Percentiles rank a stretch among this genome's conserved stretches.
Conservation (phyloP, 2,329 filamentous ascomycete genomes). For the Fusarium denticulatum region DNA sequence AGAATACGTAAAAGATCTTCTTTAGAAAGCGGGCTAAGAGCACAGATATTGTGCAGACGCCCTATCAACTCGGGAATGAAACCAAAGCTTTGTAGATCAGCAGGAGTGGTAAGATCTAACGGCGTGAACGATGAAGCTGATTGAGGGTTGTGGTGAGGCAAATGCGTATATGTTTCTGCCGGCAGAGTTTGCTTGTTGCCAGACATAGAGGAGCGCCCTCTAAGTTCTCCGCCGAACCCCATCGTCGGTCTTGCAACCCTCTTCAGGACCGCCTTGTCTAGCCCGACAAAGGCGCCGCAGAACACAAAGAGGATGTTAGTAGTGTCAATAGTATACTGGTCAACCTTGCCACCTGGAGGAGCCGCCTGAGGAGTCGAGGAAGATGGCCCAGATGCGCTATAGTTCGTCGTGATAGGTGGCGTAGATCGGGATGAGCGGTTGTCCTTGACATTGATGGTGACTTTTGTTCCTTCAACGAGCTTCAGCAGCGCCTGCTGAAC, state of each 20-base stretch:
- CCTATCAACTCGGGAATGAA: constrained; percentile 97
- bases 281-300: constrained; percentile 91
- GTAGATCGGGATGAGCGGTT: constrained; percentile 68
- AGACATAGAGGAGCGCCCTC: constrained; percentile 61
- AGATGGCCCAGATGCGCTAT: constrained; percentile 56
- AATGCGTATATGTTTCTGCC: constrained; percentile 65
- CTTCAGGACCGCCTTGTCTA: constrained; percentile 87
- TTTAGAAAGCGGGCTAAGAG: constrained; percentile 78
- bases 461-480: constrained; percentile 93
- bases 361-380: constrained; percentile 57
- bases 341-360: constrained; percentile 62
- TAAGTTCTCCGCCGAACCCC: constrained; percentile 88
- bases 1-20: constrained; percentile 83
- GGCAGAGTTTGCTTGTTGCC: constrained; percentile 69
- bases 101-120: constrained; percentile 78
- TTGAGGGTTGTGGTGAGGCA: constrained; percentile 62
- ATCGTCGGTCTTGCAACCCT: constrained; percentile 88
- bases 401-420: constrained; percentile 63
- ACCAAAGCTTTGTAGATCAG: constrained; percentile 84
- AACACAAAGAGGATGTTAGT: constrained; percentile 98
- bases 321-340: constrained; percentile 82
- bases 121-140: constrained; percentile 59
- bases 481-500: constrained; percentile 96
- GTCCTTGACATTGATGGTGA: constrained; percentile 90
- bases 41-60: constrained; percentile 90